Evolutionary conservation across 495 filamentous ascomycete genomes (phyloP).

Genomic region (Bryoglossum gracile): DNA sequence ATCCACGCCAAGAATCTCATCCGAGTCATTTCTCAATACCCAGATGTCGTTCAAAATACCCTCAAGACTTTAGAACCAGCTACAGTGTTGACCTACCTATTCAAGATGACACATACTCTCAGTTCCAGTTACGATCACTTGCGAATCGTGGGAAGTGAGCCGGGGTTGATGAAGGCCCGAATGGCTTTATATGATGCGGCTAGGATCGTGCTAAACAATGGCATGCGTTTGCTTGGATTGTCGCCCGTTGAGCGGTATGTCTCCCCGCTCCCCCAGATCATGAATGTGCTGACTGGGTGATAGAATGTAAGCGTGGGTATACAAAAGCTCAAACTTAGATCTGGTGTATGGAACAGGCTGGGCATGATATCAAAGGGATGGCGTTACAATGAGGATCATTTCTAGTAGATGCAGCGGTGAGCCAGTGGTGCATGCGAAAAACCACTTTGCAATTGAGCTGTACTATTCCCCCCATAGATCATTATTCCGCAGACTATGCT

Average conservation of each 20-base stretch:
- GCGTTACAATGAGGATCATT: too few relatives aligned
- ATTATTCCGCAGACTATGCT: too few relatives aligned
- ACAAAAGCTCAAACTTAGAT: too few relatives aligned
- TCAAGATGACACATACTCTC: slow-evolving; percentile 79
- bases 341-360: too few relatives aligned
- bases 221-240: slow-evolving; percentile 76
- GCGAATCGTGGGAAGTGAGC: slow-evolving; percentile 66
- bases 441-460: too few relatives aligned
- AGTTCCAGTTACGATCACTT: slow-evolving; percentile 80
- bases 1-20: slow-evolving; percentile 53
- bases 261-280: neutral
- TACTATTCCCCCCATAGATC: too few relatives aligned
- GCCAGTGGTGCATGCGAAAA: too few relatives aligned
- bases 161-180: slow-evolving; percentile 64
- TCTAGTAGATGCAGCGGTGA: too few relatives aligned
- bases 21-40: slow-evolving; percentile 55
- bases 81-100: slow-evolving; percentile 72
- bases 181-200: slow-evolving; percentile 79
- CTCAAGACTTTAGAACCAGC: slow-evolving; percentile 58
- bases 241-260: slow-evolving; percentile 61
- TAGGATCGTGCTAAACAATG: slow-evolving; percentile 70
- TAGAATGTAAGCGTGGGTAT: too few relatives aligned
- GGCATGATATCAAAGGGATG: too few relatives aligned
- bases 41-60: slow-evolving; percentile 56
- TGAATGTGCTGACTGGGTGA: neutral